A percentile compares a stretch with the other conserved stretches of the same genome.
phyloP scores from a whole-genome alignment of 2,329 filamentous ascomycete genomes.

The Ophiostoma sp. region DNA sequence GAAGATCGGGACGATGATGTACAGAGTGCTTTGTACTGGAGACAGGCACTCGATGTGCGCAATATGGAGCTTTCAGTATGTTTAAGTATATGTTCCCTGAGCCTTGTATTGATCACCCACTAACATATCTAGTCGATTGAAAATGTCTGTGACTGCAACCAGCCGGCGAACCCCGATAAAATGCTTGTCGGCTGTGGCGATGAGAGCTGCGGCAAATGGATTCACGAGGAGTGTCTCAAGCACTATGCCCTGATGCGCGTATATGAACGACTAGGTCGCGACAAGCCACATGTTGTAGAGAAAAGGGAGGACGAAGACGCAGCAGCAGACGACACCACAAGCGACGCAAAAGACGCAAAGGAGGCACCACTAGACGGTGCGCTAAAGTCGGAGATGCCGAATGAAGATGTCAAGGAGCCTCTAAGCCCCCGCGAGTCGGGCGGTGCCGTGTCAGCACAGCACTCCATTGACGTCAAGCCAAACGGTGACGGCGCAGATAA shows the following conservation, averaged over 20 bases:
- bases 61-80: constrained; percentile 53
- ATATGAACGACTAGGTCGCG: constrained; percentile 46
- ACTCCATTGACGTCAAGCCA: constrained; percentile 50
- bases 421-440: constrained; percentile 50
- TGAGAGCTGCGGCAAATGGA: constrained; percentile 53
- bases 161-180: constrained; percentile 58
- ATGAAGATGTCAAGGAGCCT: constrained; percentile 40
- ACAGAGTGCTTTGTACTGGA: constrained; percentile 56
- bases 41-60: constrained; percentile 56
- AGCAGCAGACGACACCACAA: neutral
- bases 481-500: constrained; percentile 33
- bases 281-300: constrained; percentile 44
- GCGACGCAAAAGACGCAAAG: neutral
- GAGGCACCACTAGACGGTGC: neutral
- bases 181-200: constrained; percentile 55
- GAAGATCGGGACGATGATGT: constrained; percentile 63
- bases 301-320: constrained; percentile 32
- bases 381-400: constrained; percentile 31
- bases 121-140: constrained; percentile 43
- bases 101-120: neutral
- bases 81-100: neutral
- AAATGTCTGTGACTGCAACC: constrained; percentile 53
- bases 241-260: constrained; percentile 49
- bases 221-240: constrained; percentile 59
- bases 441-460: constrained; percentile 44